Evolutionary conservation across 352 stramenopile genomes (phyloP).

Genomic region (Phytopythium cucurbitacearum): DNA sequence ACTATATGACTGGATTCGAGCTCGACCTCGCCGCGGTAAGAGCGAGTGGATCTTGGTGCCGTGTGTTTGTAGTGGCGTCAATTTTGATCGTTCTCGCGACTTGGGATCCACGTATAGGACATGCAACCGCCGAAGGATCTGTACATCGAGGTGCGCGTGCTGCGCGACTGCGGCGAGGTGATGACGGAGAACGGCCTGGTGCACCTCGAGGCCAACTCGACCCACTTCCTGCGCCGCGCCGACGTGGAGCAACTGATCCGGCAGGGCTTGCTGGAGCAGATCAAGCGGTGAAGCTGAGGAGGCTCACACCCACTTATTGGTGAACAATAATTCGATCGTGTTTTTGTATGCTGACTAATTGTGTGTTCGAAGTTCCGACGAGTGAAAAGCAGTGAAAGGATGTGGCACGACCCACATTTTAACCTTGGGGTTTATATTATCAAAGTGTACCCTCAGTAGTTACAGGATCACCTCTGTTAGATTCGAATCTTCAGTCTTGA

Average conservation of each 20-base stretch:
- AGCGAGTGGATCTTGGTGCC: background rate
- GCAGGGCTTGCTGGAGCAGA: constrained; percentile 81
- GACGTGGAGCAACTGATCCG: constrained; percentile 84
- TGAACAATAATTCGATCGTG: too few species aligned
- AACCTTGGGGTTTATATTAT: too few species aligned
- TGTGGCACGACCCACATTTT: too few species aligned
- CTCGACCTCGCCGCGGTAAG: constrained; percentile 80
- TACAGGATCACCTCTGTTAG: too few species aligned
- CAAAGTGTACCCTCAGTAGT: too few species aligned
- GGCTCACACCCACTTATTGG: constrained; percentile 6
- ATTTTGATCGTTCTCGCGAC: constrained; percentile 6
- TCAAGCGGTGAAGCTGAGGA: constrained; percentile 46
- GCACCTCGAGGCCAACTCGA: constrained; percentile 84
- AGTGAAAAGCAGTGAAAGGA: too few species aligned
- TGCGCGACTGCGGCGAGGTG: constrained; percentile 87
- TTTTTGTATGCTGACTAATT: too few species aligned
- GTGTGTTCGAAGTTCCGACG: too few species aligned
- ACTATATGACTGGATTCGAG: constrained; percentile 88
- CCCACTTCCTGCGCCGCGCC: constrained; percentile 84
- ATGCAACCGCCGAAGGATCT: constrained; percentile 88
- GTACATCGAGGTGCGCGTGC: constrained; percentile 87
- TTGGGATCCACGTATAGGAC: constrained; percentile 33
- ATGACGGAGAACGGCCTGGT: constrained; percentile 89
- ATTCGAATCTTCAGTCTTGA: too few species aligned
- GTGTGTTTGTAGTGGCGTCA: background rate